Evolutionary conservation across 129 eudicot genomes (phyloP), one percentile per base, ranked within the genome.

Genomic region (Tagetes erecta): DNA sequence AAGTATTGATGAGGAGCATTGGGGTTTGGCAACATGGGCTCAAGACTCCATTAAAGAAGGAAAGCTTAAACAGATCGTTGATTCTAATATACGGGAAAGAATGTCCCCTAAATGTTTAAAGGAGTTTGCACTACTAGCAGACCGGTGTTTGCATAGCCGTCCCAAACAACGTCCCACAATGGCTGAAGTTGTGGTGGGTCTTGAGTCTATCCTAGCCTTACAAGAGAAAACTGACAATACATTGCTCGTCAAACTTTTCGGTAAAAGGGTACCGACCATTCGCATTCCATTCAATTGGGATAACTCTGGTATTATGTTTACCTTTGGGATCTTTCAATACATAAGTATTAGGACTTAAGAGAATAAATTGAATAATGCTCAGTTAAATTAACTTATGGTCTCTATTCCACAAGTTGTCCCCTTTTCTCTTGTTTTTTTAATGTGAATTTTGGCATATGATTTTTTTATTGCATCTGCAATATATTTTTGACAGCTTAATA

Each of bases 1-100:
- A 49, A 80, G 76, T 42, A 12, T 80, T 14, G 78, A 52, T 31
- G 84, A 80, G 70, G 84, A 83, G 34, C 62, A 76, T 39, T 58
- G 65, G 45, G 41, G 75, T 42, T 79, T 83, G 20, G 64, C 73
- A 40, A 42, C 8, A 14, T 83, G 77, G 73, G 80, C 76, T 55
- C 83, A 74, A 41, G 63, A 78, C 33, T 73, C 77, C 65, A 68
- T 73, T 8, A 67, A 62, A 30, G 67, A 74, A 53, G 86, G 80
- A 41, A 71, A 30, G 49, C 31, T 78, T 14, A 63, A 74, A 37
- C 74, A 78, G 5, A 73, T 83, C 6, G 70, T 83, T 59, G 83
- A 74, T 69, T 30, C 65, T 20, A 39, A 31, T 53, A n/a, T 83
- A 70, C 62, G 52, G 59, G 77, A 49, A 68, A 80, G 62, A 8